Base-by-base conservation (phyloP, 169 alveolate genomes). In the Plasmodium knowlesi region DNA sequence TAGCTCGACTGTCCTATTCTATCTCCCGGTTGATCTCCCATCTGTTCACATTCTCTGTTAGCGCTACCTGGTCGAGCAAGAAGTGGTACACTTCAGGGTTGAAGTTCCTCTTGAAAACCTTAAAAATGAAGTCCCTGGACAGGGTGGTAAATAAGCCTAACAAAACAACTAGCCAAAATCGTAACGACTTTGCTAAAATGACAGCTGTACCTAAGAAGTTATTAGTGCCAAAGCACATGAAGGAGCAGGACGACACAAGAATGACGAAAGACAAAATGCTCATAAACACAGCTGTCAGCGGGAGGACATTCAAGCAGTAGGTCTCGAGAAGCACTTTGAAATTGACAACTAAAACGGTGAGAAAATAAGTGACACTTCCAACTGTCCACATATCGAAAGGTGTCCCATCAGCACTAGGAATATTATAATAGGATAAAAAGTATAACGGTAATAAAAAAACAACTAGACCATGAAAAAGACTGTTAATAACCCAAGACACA, bases 311-410 rank as follows among this genome's bases (percentile, higher is more conserved):
- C 57, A 88, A 93, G 94, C 81, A 95, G 95, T 95, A 95, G 22
- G 97, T 96, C 79, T 96, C 97, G 92, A 97, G 46, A 54, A 97
- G 54, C 25, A 96, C 96, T 92, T 97, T 97, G 37, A 92, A 46
- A 79, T 95, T 94, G 25, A 96, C 98, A 80, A 96, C 92, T 5
- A 96, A 53, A 80, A 97, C 96, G 67, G 97, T 96, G 3, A 92
- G 22, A n/a, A 93, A 78, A 84, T 85, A 91, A 34, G 95, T 88
- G 71, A 82, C 96, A 34, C 92, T 92, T 37, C 96, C 97, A 78
- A 94, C 93, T 81, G 85, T 92, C 96, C 92, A 96, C 83, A 82
- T 88, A 76, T 73, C 96, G 76, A 76, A 95, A 43, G 92, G 93
- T 83, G 25, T 79, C 37, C 96, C 98, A 90, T 82, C 83, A 32